These are phyloP conservation scores for Rhizophagus clarus DNA, from an alignment of 192 early-diverging fungal genomes.

Conservation along the genomic window DNA sequence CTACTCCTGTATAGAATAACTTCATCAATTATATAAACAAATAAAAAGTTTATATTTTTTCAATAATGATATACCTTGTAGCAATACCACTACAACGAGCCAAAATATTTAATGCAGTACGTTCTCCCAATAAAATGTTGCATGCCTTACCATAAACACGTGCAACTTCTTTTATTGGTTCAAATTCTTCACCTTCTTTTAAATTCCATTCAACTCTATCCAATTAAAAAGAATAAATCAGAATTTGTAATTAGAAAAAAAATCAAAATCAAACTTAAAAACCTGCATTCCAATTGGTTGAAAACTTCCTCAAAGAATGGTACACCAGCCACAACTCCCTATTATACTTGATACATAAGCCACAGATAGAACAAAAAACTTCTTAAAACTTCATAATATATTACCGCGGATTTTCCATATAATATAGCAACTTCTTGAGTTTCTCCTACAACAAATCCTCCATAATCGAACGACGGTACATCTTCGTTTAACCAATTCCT, in stretches of 20 bases:
- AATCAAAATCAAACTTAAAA: constrained; percentile 4
- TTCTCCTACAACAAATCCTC: constrained; percentile 95
- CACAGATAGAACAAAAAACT: background rate
- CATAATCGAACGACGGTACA: constrained; percentile 97
- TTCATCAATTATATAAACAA: background rate
- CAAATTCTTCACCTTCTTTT: constrained; percentile 79
- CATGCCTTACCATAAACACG: constrained; percentile 82
- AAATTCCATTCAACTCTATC: constrained; percentile 82
- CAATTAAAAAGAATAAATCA: background rate
- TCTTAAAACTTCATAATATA: background rate
- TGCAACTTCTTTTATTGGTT: constrained; percentile 75
- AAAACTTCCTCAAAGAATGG: constrained; percentile 98
- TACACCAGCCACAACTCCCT: constrained; percentile 88
- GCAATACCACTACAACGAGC: constrained; percentile 95
- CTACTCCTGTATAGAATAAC: constrained; percentile 45
- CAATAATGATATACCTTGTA: constrained; percentile 52
- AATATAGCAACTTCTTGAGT: constrained; percentile 78
- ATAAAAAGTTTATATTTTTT: too few species aligned
- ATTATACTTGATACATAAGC: background rate
- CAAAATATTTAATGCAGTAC: constrained; percentile 92
- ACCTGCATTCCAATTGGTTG: constrained; percentile 85
- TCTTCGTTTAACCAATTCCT: constrained; percentile 91
- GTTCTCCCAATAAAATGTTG: constrained; percentile 87
- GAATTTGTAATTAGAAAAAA: constrained; percentile 4
- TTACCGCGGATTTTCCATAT: constrained; percentile 76